Percentiles rank a stretch among this genome's conserved stretches.
These are phyloP conservation scores for Colletotrichum sp. DNA, from an alignment of 2,329 filamentous ascomycete species.

Conservation along the genomic window DNA sequence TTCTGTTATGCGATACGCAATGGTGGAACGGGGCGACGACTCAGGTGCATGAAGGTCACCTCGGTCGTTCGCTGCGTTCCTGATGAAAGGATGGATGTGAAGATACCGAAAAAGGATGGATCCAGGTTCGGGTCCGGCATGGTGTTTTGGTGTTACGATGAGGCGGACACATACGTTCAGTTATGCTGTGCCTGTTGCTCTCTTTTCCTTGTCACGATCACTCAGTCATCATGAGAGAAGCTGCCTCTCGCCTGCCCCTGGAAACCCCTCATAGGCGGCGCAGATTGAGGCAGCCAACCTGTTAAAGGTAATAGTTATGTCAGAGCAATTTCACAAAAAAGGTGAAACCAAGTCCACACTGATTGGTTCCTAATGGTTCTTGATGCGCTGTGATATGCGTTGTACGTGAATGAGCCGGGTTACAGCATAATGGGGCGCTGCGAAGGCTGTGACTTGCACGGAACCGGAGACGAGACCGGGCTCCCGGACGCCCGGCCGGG, in stretches of 20 bases:
- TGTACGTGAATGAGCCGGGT: background rate
- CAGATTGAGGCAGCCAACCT: background rate
- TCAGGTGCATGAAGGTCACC: background rate
- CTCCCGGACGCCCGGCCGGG: background rate
- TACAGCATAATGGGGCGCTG: background rate
- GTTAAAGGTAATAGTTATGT: constrained; percentile 15
- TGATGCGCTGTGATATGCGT: background rate
- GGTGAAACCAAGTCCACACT: background rate
- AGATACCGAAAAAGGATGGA: constrained; percentile 4
- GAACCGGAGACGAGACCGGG: constrained; percentile 4
- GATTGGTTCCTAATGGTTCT: background rate
- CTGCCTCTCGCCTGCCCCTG: background rate
- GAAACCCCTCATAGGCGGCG: background rate
- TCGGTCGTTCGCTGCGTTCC: background rate
- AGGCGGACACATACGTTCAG: background rate
- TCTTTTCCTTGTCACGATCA: background rate
- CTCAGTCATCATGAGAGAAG: background rate
- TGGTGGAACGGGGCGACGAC: background rate
- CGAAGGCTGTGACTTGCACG: background rate
- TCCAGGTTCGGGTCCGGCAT: background rate
- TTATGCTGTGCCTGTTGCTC: background rate
- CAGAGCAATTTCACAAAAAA: background rate
- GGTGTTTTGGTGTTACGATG: constrained; percentile 2
- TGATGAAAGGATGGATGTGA: constrained; percentile 9
- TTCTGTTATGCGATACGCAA: background rate